Percentiles rank a stretch among this genome's conserved stretches.
phyloP scores from a whole-genome alignment of 257 asterid genomes.

The Jacaranda mimosifolia region DNA sequence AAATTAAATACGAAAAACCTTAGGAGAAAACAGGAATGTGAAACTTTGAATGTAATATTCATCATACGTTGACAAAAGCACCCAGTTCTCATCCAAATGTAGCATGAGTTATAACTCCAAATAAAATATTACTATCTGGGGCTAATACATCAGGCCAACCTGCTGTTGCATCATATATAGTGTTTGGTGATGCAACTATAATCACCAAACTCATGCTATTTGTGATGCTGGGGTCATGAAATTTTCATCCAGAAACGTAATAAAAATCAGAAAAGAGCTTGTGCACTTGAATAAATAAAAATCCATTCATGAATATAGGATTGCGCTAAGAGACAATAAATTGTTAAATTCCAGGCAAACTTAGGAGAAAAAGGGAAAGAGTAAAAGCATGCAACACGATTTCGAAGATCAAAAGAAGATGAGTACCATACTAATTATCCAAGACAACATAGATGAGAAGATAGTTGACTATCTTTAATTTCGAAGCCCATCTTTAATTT shows the following conservation, averaged over 20 bases:
- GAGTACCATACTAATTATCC: neutral
- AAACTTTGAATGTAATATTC: constrained; percentile 3
- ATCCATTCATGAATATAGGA: constrained; percentile 1
- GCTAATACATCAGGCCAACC: constrained; percentile 63
- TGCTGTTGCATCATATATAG: constrained; percentile 58
- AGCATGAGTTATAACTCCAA: constrained; percentile 76
- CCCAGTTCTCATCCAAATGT: constrained; percentile 45
- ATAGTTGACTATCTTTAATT: too few species aligned
- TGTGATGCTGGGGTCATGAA: constrained; percentile 50
- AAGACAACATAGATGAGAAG: neutral
- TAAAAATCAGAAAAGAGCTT: neutral
- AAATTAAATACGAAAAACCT: constrained; percentile 2
- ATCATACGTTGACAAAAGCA: neutral
- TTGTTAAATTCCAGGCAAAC: neutral
- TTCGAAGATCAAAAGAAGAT: constrained; percentile 1
- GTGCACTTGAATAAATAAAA: neutral
- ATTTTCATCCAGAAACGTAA: constrained; percentile 1
- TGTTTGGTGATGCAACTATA: constrained; percentile 52
- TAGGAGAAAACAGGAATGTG: constrained; percentile 5
- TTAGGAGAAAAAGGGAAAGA: constrained; percentile 6
- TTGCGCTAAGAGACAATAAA: constrained; percentile 10
- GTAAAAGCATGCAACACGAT: constrained; percentile 8
- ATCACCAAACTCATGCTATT: constrained; percentile 55
- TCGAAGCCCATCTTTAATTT: neutral
- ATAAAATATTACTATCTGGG: constrained; percentile 59